phyloP scores from a whole-genome alignment of 2,329 filamentous ascomycete species.

The Paecilomyces variotii region DNA sequence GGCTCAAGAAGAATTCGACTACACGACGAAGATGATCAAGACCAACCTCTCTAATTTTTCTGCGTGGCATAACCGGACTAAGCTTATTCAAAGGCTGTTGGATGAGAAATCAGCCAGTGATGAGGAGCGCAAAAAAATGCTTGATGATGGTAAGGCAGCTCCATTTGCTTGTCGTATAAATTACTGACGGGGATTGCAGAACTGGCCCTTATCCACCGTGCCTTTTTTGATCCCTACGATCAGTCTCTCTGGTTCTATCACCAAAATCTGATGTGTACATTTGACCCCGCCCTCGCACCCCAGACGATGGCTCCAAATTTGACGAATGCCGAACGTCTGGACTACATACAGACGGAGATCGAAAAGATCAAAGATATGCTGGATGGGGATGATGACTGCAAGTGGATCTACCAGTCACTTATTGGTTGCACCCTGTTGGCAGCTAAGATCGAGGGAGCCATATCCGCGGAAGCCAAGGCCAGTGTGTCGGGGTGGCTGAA shows the following conservation, averaged over 20 bases:
- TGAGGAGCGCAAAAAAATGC: constrained; percentile 55
- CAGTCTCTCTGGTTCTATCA: constrained; percentile 98
- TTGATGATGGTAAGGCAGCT: constrained; percentile 55
- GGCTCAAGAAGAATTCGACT: constrained; percentile 73
- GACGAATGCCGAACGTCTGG: constrained; percentile 50
- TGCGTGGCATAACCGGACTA: constrained; percentile 87
- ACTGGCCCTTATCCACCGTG: constrained; percentile 65
- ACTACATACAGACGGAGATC: constrained; percentile 63
- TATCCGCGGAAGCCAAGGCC: constrained; percentile 36
- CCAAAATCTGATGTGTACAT: constrained; percentile 70
- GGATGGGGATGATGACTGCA: constrained; percentile 61
- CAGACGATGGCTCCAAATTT: constrained; percentile 59
- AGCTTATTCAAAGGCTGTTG: constrained; percentile 69
- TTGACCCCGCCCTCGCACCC: constrained; percentile 44
- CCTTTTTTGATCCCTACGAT: constrained; percentile 83
- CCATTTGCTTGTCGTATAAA: background rate
- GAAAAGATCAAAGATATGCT: constrained; percentile 62
- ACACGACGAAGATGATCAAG: constrained; percentile 82
- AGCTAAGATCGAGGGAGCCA: constrained; percentile 41
- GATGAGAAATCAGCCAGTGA: constrained; percentile 60
- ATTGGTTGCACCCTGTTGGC: constrained; percentile 63
- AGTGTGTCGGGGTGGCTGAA: constrained; percentile 53
- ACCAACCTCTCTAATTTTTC: constrained; percentile 91
- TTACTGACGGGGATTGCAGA: constrained; percentile 44
- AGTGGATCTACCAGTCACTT: constrained; percentile 85